Evolutionary conservation across 805 yeast species (phyloP).

Genomic region (Myxozyma udenii): DNA sequence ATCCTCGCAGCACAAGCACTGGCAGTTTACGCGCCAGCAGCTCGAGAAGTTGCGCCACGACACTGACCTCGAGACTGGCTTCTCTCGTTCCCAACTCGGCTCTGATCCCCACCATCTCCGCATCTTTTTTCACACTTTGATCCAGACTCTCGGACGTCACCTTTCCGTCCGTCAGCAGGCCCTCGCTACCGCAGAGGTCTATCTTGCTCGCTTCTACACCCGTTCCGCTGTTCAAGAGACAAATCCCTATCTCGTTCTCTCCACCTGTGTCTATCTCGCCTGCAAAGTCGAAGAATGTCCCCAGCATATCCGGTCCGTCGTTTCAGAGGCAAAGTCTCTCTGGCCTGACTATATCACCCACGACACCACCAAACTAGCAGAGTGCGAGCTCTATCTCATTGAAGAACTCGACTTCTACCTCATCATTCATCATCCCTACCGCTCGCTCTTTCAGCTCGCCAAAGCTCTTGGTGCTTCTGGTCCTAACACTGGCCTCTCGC

Average conservation of each 20-base stretch:
- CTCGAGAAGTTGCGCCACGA: conserved; percentile 47
- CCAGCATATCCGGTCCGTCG: conserved; percentile 80
- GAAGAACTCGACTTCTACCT: conserved; percentile 63
- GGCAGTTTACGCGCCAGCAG: conserved; percentile 74
- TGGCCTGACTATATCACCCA: conserved; percentile 97
- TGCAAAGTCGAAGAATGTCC: conserved; percentile 96
- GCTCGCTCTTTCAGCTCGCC: conserved; percentile 37
- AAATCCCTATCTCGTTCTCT: conserved; percentile 72
- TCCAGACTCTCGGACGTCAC: conserved; percentile 74
- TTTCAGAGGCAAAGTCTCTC: conserved; percentile 76
- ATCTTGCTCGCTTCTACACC: conserved; percentile 71
- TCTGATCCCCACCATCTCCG: conserved; percentile 56
- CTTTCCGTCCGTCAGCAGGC: conserved; percentile 78
- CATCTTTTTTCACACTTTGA: conserved; percentile 71
- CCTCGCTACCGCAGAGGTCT: conserved; percentile 84
- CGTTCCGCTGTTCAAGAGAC: conserved; percentile 73
- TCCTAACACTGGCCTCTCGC: conserved; percentile 36
- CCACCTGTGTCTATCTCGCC: conserved; percentile 84
- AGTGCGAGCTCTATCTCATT: conserved; percentile 88
- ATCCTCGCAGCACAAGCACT: conserved; percentile 56
- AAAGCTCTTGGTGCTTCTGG: conserved; percentile 47
- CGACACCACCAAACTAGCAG: conserved; percentile 87
- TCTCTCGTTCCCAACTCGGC: conserved; percentile 32
- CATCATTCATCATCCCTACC: conserved; percentile 45
- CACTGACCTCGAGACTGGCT: conserved; percentile 42